A percentile compares a stretch with the other conserved stretches of the same genome.
These are phyloP conservation scores for Aspergillus vadensis DNA, from an alignment of 2,329 filamentous ascomycete species.

Conservation along the genomic window DNA sequence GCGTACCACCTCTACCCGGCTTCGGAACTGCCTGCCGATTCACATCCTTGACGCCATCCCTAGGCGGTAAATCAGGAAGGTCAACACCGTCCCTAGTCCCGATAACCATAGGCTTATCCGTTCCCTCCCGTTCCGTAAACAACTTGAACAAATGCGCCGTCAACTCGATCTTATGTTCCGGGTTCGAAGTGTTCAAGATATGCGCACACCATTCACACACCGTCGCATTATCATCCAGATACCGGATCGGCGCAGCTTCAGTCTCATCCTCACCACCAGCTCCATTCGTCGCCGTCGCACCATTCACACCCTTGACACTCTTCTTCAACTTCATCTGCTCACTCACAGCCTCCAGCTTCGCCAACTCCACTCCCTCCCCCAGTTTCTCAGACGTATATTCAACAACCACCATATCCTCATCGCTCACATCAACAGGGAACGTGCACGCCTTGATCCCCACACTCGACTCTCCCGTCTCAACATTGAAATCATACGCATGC, in stretches of 20 bases:
- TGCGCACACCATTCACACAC: slow-evolving; percentile 53
- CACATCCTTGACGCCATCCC: slow-evolving; percentile 44
- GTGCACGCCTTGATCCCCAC: slow-evolving; percentile 52
- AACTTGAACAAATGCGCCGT: slow-evolving; percentile 48
- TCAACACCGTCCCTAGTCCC: slow-evolving; percentile 38
- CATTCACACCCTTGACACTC: neutral
- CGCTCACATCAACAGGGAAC: slow-evolving; percentile 44
- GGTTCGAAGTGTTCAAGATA: slow-evolving; percentile 48
- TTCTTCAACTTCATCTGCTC: slow-evolving; percentile 50
- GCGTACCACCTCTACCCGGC: slow-evolving; percentile 44
- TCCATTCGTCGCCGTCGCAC: neutral
- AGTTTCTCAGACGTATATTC: slow-evolving; percentile 31
- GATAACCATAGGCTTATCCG: slow-evolving; percentile 46
- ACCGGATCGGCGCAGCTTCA: slow-evolving; percentile 23
- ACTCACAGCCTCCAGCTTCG: slow-evolving; percentile 46
- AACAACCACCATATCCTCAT: slow-evolving; percentile 39
- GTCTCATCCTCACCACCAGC: slow-evolving; percentile 7
- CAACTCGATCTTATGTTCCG: slow-evolving; percentile 52
- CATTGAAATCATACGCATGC: slow-evolving; percentile 55
- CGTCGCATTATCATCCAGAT: slow-evolving; percentile 45
- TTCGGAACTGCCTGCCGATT: slow-evolving; percentile 46
- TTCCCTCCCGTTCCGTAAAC: slow-evolving; percentile 44
- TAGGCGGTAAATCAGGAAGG: slow-evolving; percentile 46
- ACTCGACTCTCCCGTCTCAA: slow-evolving; percentile 53
- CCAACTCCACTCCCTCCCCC: slow-evolving; percentile 28